A percentile compares a stretch with the other conserved stretches of the same genome.
phyloP scores from a whole-genome alignment of 2,329 filamentous ascomycete genomes.

The Raffaelea deltoideospora region DNA sequence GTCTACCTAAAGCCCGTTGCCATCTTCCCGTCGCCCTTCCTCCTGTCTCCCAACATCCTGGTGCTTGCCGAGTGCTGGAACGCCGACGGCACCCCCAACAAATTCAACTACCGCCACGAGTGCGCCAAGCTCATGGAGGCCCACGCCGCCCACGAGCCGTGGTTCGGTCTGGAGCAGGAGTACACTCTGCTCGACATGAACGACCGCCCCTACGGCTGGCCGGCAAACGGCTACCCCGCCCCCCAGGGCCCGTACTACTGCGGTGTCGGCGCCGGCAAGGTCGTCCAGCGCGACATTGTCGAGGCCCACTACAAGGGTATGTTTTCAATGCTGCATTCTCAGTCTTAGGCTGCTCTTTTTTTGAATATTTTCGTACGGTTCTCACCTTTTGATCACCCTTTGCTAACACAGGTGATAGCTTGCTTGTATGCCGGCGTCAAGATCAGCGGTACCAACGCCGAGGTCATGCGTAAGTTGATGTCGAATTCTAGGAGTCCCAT shows the following conservation, averaged over 20 bases:
- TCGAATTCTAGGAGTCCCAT: background rate
- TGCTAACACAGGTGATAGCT: too few species aligned
- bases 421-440: constrained; percentile 80
- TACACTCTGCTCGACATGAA: constrained; percentile 83
- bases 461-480: constrained; percentile 54
- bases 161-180: constrained; percentile 97
- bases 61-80: constrained; percentile 94
- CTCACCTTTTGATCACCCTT: background rate
- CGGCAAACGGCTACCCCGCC: constrained; percentile 73
- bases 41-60: constrained; percentile 56
- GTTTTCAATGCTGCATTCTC: background rate
- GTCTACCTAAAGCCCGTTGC: constrained; percentile 27
- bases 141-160: constrained; percentile 69
- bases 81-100: constrained; percentile 86
- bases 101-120: constrained; percentile 96
- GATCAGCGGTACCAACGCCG: constrained; percentile 96
- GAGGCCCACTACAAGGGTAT: constrained; percentile 55
- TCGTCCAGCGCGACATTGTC: constrained; percentile 95
- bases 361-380: background rate
- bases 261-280: constrained; percentile 92
- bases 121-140: constrained; percentile 79
- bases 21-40: constrained; percentile 82
- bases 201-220: constrained; percentile 88
- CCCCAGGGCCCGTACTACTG: constrained; percentile 95
- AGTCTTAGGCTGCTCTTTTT: too few species aligned